These are phyloP conservation scores for Nicotiana obtusifolia DNA, from an alignment of 257 asterid species.

Conservation along the genomic window DNA sequence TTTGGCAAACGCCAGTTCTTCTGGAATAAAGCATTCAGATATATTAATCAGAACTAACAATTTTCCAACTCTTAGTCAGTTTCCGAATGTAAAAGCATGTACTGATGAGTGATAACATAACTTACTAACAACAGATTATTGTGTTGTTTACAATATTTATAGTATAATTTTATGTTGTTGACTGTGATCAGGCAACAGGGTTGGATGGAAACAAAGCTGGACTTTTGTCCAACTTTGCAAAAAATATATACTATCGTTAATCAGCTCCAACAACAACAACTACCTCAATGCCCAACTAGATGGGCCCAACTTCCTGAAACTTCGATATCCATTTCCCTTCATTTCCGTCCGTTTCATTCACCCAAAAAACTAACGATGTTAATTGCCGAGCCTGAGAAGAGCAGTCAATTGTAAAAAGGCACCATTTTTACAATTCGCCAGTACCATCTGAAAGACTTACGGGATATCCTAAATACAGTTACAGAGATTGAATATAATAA, in stretches of 20 bases:
- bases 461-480: neutral
- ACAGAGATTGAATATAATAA: neutral
- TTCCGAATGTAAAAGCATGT: neutral
- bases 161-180: neutral
- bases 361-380: neutral
- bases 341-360: neutral
- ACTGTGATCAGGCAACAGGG: neutral
- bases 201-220: neutral
- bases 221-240: neutral
- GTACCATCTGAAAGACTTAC: neutral
- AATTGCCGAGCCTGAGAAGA: neutral
- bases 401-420: neutral
- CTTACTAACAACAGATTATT: neutral
- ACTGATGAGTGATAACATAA: neutral
- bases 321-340: neutral
- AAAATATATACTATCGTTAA: neutral
- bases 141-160: neutral
- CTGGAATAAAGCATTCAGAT: conserved; percentile 1
- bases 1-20: neutral
- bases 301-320: neutral
- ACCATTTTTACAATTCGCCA: neutral
- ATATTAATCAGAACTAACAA: neutral
- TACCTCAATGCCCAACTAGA: neutral
- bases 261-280: neutral
- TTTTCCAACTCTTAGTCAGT: neutral